Evolutionary conservation across 805 yeast species (phyloP).

Genomic region (Spathaspora arborariae): DNA sequence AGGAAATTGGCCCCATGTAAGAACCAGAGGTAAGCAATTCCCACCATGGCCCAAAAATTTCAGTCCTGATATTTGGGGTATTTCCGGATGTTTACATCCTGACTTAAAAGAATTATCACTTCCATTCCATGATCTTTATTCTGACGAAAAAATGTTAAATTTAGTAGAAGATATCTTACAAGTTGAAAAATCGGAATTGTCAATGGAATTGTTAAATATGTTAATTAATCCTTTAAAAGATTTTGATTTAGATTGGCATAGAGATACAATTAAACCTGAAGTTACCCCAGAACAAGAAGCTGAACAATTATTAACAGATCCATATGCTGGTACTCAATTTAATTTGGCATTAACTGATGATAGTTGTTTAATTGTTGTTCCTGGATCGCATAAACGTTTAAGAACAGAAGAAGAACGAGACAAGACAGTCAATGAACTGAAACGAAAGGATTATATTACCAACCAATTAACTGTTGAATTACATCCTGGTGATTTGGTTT

Average conservation of each 20-base stretch:
- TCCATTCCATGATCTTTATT: constrained; percentile 39
- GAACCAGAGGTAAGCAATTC: constrained; percentile 50
- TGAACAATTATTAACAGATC: constrained; percentile 30
- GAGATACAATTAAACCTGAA: constrained; percentile 48
- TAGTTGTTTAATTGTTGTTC: constrained; percentile 45
- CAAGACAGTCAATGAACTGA: constrained; percentile 30
- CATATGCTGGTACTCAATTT: constrained; percentile 48
- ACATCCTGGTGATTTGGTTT: constrained; percentile 48
- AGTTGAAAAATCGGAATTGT: constrained; percentile 27
- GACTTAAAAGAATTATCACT: constrained; percentile 32
- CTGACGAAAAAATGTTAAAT: constrained; percentile 33
- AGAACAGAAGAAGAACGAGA: constrained; percentile 43
- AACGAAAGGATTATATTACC: constrained; percentile 29
- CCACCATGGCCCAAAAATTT: constrained; percentile 55
- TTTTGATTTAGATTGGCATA: constrained; percentile 52
- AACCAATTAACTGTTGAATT: constrained; percentile 40
- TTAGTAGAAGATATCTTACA: constrained; percentile 44
- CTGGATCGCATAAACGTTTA: constrained; percentile 43
- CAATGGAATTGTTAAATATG: constrained; percentile 51
- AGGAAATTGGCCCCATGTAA: constrained; percentile 47
- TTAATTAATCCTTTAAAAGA: constrained; percentile 49
- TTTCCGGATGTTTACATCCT: constrained; percentile 46
- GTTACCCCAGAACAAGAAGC: constrained; percentile 44
- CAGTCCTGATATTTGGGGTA: constrained; percentile 53
- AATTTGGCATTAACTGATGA: constrained; percentile 47